Percentiles rank a stretch among this genome's conserved stretches.
Evolutionary conservation across 106 monocot genomes (phyloP).

Genomic region (Narthecium ossifragum): DNA sequence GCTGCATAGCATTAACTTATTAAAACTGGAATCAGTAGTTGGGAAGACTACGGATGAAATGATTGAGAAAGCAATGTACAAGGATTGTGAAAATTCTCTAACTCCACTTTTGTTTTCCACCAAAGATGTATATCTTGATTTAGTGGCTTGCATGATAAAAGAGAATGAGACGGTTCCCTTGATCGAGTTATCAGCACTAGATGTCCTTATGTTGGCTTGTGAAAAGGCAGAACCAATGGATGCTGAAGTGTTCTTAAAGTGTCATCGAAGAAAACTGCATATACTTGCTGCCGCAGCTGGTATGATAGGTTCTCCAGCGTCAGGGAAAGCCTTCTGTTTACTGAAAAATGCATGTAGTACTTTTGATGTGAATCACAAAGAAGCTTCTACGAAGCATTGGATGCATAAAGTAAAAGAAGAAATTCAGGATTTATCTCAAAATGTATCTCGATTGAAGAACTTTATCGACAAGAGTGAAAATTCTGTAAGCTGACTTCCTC

Average conservation of each 20-base stretch:
- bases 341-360: constrained; percentile 8
- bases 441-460: constrained; percentile 42
- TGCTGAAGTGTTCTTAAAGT: constrained; percentile 47
- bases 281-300: constrained; percentile 60
- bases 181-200: constrained; percentile 67
- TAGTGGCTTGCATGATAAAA: constrained; percentile 16
- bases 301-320: constrained; percentile 24
- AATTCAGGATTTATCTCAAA: constrained; percentile 59
- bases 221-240: constrained; percentile 62
- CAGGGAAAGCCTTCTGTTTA: constrained; percentile 16
- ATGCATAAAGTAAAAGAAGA: constrained; percentile 42
- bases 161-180: constrained; percentile 35
- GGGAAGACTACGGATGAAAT: constrained; percentile 34
- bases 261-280: constrained; percentile 59
- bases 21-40: constrained; percentile 53
- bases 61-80: constrained; percentile 58
- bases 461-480: constrained; percentile 39
- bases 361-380: constrained; percentile 37
- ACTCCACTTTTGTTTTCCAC: constrained; percentile 59
- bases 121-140: constrained; percentile 45
- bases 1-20: constrained; percentile 61
- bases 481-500: constrained; percentile 33
- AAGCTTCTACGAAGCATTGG: constrained; percentile 28
- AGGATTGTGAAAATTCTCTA: constrained; percentile 56
- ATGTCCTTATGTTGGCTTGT: constrained; percentile 68